phyloP scores from a whole-genome alignment of 169 alveolate species.

The Sarcocystis neurona region DNA sequence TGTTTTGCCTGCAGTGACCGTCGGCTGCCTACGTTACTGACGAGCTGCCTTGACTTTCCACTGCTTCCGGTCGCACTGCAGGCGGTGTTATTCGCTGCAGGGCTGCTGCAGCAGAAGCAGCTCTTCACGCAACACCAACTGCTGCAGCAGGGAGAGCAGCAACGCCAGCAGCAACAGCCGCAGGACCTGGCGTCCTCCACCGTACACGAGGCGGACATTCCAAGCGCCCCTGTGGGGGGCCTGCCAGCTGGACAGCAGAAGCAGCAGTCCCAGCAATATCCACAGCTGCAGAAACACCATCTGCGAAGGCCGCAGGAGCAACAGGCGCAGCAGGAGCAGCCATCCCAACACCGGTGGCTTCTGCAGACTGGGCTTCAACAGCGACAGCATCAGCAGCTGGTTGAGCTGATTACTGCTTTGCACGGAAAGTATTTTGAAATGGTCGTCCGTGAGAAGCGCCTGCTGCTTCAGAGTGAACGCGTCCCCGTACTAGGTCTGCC shows the following conservation, averaged over 20 bases:
- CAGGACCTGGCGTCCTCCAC: too few relatives aligned
- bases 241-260: background rate
- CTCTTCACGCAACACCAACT: too few relatives aligned
- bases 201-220: too few relatives aligned
- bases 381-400: constrained; percentile 2
- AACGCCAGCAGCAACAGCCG: too few relatives aligned
- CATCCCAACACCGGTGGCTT: too few relatives aligned
- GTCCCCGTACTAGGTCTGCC: background rate
- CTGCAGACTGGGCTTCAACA: background rate
- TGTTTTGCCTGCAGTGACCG: too few relatives aligned
- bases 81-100: background rate
- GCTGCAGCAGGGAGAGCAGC: too few relatives aligned
- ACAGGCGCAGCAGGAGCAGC: too few relatives aligned
- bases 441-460: constrained; percentile 1
- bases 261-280: too few relatives aligned
- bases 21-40: too few relatives aligned
- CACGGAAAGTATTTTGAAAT: background rate
- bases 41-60: constrained; percentile 15
- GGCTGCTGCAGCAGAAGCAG: too few relatives aligned
- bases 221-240: background rate
- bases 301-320: background rate
- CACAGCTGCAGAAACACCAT: too few relatives aligned
- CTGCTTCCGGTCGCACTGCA: constrained; percentile 16
- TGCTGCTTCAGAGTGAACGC: constrained; percentile 17
- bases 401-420: background rate